Base-by-base conservation (phyloP, 805 yeast genomes). In the Torulaspora gathmanii region DNA sequence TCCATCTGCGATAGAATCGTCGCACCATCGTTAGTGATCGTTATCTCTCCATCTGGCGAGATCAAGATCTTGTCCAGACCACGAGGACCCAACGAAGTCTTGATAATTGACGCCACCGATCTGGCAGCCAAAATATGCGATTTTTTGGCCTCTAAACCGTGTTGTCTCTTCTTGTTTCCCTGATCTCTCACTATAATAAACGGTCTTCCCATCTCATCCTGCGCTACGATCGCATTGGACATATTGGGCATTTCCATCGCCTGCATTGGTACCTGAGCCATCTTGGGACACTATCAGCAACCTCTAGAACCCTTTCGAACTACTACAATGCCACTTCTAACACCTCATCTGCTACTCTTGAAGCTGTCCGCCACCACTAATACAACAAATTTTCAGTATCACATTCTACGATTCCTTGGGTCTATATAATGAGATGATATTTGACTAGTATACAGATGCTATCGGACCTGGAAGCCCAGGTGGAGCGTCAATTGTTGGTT, bases 121-220 rank as follows among this genome's bases (percentile, higher is more conserved):
- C 95, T 78, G 25, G 98, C 97, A 28, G 98, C 98, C 44, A 88
- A 74, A 44, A 91, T 90, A 66, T 93, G 98, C 33, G 91, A 82
- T 67, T 83, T 79, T 50, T 72, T 72, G 50, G 97, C 89, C 65
- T 93, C 88, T 35, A 79, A 67, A 22, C 95, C 95, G 55, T 83
- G 89, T 8, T 78, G 73, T 64, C 90, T 75, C 55, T 75, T 71
- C 63, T 78, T 78, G 49, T 69, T 70, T 23, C 81, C 82, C 60
- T 78, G 83, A 61, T 93, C 99, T 65, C 93, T 81, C 43, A 93
- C 99, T 64, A 93, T 93, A 63, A 93, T 91, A 65, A 93, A 88
- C 16, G 99, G 99, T 69, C 99, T 83, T 16, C 99, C 99, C 90
- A 86, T 87, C 69, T 93, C 99, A 67, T 93, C 99, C 69, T 91